Evolutionary conservation across 805 yeast genomes (phyloP).

Genomic region (Nakazawaea wickerhamii): DNA sequence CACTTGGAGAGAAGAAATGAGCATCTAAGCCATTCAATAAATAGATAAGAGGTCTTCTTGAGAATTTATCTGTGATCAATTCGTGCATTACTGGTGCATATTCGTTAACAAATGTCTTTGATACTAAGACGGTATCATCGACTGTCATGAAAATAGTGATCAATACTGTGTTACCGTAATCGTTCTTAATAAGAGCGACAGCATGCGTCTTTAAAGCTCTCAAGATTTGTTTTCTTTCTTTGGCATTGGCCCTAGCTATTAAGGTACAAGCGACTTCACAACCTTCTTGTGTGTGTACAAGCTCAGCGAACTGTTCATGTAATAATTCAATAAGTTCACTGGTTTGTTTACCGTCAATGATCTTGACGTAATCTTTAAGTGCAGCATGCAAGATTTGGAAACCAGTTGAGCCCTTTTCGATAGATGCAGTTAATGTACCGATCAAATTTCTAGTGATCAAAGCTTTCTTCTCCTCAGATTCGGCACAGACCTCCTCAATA

Average conservation of each 20-base stretch:
- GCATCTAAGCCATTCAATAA: constrained; percentile 74
- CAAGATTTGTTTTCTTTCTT: constrained; percentile 80
- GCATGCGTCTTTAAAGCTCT: constrained; percentile 72
- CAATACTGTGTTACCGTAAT: constrained; percentile 78
- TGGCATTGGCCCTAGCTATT: constrained; percentile 80
- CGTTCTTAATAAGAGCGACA: constrained; percentile 72
- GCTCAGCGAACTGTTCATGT: constrained; percentile 85
- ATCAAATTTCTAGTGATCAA: constrained; percentile 69
- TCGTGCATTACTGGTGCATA: constrained; percentile 46
- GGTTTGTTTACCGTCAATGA: constrained; percentile 64
- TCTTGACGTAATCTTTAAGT: constrained; percentile 79
- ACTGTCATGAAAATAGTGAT: constrained; percentile 77
- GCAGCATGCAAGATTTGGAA: constrained; percentile 95
- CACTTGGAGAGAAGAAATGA: constrained; percentile 71
- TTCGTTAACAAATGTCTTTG: constrained; percentile 65
- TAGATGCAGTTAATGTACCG: constrained; percentile 84
- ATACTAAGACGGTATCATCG: constrained; percentile 85
- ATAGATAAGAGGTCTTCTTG: constrained; percentile 85
- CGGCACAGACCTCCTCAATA: constrained; percentile 60
- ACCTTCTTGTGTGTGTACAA: constrained; percentile 94
- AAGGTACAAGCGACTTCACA: constrained; percentile 82
- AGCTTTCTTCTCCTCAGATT: constrained; percentile 71
- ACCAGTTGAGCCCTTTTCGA: constrained; percentile 93
- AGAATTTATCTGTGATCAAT: constrained; percentile 63
- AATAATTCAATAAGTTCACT: constrained; percentile 78